Conservation (phyloP, 371 early-diverging fungal species). For the Rhizopus stolonifer region DNA sequence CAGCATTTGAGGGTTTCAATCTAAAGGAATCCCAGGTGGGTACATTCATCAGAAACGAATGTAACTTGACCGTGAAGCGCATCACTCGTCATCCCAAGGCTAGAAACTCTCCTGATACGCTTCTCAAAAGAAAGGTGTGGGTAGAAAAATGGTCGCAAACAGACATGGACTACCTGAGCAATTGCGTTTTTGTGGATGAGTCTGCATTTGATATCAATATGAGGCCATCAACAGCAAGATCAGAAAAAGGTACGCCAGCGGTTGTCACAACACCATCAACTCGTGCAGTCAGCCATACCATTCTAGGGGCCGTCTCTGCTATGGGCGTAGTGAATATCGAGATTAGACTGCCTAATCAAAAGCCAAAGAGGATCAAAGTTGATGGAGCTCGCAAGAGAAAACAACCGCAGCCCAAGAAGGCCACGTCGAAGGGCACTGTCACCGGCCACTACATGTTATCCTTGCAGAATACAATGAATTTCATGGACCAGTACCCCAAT, state of each 20-base stretch:
- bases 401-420: not conserved
- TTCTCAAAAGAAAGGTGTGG: constrained; percentile 3
- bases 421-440: constrained; percentile 2
- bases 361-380: constrained; percentile 1
- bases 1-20: constrained; percentile 23
- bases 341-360: not conserved
- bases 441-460: constrained; percentile 2
- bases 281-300: constrained; percentile 3
- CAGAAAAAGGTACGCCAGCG: constrained; percentile 8
- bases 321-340: constrained; percentile 13
- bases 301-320: constrained; percentile 5
- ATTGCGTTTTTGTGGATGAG: constrained; percentile 9
- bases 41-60: constrained; percentile 22
- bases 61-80: constrained; percentile 18
- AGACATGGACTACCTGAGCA: constrained; percentile 4
- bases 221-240: constrained; percentile 12
- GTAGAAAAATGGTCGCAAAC: not conserved
- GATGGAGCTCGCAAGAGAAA: constrained; percentile 11
- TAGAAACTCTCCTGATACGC: constrained; percentile 3
- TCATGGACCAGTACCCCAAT: constrained; percentile 1
- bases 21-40: constrained; percentile 22
- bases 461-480: not conserved
- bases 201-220: constrained; percentile 12
- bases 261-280: constrained; percentile 8
- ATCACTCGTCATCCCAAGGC: constrained; percentile 18